Evolutionary conservation across 192 early-diverging fungal genomes (phyloP), one percentile per base, ranked within the genome.

Genomic region (Fimicolochytrium jonesii): DNA sequence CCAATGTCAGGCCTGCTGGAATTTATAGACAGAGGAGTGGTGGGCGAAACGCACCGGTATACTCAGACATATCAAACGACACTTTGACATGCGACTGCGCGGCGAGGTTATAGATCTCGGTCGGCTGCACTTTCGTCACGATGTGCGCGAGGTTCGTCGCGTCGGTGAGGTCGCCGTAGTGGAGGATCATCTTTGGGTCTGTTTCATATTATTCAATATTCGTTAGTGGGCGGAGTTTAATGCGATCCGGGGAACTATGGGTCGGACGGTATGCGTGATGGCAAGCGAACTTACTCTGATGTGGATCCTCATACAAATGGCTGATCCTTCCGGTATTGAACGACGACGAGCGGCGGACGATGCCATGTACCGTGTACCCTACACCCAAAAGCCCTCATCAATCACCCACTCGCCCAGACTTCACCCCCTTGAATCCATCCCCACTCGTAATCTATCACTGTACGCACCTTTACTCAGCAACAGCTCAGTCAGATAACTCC

Each of bases 271-370:
- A n/a, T n/a, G n/a, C n/a, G n/a, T n/a, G n/a, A n/a, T n/a, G n/a
- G n/a, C n/a, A 17, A 39, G 37, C 10, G 37, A 39, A 48, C 10
- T 5, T 30, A 50, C 48, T 50, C 15, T 50, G 77, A 53, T 89
- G 88, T 56, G 71, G 74, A 71, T 89, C 88, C 59, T 79, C 80
- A 67, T 90, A 90, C 48, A 90, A 76, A 70, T 88, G 87, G 48
- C 86, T 83, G 64, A 90, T 89, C 67, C 88, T 76, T 25, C 87
- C 87, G 34, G 88, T 90, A 68, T 90, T 90, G 79, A 90, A 90
- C n/a, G 88, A 90, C 22, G 88, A 90, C 5, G 88, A 90, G 41
- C 88, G 79, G 52, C 88, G 84, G 46, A 90, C 88, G 65, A 90
- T 87, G 43, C 88, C 88, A 54, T 90, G 88, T 37, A 90, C 88